Evolutionary conservation across 495 filamentous ascomycete genomes (phyloP), one percentile per base, ranked within the genome.

Genomic region (Aspergillus bertholletiae): DNA sequence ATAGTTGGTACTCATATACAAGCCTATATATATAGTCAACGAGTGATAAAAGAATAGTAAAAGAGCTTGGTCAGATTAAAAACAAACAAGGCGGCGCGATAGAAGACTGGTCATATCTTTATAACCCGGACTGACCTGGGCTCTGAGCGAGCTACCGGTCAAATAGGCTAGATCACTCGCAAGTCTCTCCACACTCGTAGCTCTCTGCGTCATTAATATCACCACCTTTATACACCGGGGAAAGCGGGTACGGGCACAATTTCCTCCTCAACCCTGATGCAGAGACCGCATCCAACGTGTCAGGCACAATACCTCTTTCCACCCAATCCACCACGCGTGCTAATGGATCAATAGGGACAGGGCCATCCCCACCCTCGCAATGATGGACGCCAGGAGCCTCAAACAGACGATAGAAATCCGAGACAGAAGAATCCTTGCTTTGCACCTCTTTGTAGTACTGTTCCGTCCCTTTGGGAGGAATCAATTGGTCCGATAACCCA

Each of bases 371-470:
- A 20, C 47, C 58, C 17, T n/a, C 9, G 43, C 69, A 74, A 43
- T 74, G 71, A 4, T 26, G 64, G 11, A 73, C 59, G 2, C 70
- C 72, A 7, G 67, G 63, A 4, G 60, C 59, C 1, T 30, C 15
- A 30, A 68, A 70, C 28, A 64, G 56, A 3, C 67, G 62, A 45
- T 60, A 68, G 45, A 46, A 71, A 11, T 61, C 65, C 15, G 56
- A 41, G 11, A 56, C 52, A 4, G 40, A 22, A 2, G 59, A 46
- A 26, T 63, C 56, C 2, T 48, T 2, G 5, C 53, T 53, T 13
- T 47, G 49, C 6, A 65, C 55, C 5, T 58, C 26, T 7, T 57
- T 17, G 21, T 62, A 66, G 37, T 62, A 66, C 18, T 51, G 21
- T 7, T 35, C 39, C 0, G 58, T 61, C 13, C 58, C 61, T n/a